phyloP scores from a whole-genome alignment of 768 basidiomycete genomes.

The Pisolithus sp. region DNA sequence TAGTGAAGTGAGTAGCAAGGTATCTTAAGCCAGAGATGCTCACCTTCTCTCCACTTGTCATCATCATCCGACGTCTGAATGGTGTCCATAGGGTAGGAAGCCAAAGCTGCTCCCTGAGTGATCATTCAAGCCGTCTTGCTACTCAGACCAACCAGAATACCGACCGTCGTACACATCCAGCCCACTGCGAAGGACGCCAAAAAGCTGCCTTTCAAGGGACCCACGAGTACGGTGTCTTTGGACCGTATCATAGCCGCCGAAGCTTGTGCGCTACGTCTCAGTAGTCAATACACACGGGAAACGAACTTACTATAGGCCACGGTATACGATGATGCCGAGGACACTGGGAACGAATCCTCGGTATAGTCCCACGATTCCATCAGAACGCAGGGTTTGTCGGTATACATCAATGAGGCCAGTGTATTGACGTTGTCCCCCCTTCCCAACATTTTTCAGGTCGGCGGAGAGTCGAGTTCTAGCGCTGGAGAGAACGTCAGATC shows the following conservation, averaged over 20 bases:
- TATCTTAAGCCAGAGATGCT: neutral
- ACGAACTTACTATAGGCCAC: conserved; percentile 37
- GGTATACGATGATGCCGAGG: conserved; percentile 37
- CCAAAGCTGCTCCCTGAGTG: conserved; percentile 30
- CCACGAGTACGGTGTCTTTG: conserved; percentile 34
- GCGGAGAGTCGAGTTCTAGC: conserved; percentile 38
- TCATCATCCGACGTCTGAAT: conserved; percentile 44
- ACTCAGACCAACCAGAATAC: neutral
- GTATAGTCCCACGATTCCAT: conserved; percentile 37
- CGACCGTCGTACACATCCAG: conserved; percentile 36
- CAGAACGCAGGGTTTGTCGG: conserved; percentile 34
- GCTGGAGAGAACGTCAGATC: conserved; percentile 10
- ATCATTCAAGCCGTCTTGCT: neutral
- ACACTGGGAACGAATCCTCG: conserved; percentile 38
- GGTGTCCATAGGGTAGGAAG: conserved; percentile 40
- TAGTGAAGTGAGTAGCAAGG: neutral
- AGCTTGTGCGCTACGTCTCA: conserved; percentile 20
- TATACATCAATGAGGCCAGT: conserved; percentile 38
- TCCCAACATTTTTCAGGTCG: conserved; percentile 31
- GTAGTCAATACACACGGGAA: neutral
- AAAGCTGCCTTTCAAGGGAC: conserved; percentile 34
- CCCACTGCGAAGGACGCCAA: conserved; percentile 36
- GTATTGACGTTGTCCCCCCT: conserved; percentile 37
- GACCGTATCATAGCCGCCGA: conserved; percentile 40
- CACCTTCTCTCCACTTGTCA: conserved; percentile 35